These are phyloP conservation scores for Fraxinus americana DNA, from an alignment of 257 asterid genomes.

Conservation along the genomic window DNA sequence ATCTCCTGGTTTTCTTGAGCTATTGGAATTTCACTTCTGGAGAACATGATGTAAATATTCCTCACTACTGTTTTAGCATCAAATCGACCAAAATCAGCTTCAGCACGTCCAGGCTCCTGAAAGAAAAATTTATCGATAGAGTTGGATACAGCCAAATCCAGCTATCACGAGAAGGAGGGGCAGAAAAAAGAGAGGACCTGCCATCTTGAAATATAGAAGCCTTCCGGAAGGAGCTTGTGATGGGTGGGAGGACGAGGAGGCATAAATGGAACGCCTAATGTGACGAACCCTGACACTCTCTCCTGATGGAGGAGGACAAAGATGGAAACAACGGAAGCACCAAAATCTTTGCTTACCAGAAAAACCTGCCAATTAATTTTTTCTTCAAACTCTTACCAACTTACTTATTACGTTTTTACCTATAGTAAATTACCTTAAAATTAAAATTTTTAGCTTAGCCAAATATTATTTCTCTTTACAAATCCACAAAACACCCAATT, in stretches of 20 bases:
- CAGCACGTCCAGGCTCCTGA: conserved; percentile 64
- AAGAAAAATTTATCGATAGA: neutral
- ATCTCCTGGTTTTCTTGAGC: conserved; percentile 50
- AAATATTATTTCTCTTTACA: too few relatives aligned
- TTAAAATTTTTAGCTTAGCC: too few relatives aligned
- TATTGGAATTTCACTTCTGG: conserved; percentile 44
- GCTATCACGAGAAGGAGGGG: neutral
- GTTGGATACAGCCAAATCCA: neutral
- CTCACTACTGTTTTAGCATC: conserved; percentile 48
- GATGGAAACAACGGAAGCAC: conserved; percentile 37
- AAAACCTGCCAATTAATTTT: conserved; percentile 31
- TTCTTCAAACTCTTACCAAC: too few relatives aligned
- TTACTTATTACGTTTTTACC: too few relatives aligned
- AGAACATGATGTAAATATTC: conserved; percentile 53
- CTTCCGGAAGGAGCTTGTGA: conserved; percentile 34
- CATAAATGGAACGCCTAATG: conserved; percentile 46
- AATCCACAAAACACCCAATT: neutral
- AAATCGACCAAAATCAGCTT: conserved; percentile 54
- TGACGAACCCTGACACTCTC: conserved; percentile 46
- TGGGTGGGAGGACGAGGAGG: conserved; percentile 21
- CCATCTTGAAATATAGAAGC: conserved; percentile 59
- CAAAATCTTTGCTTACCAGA: conserved; percentile 51
- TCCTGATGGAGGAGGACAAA: conserved; percentile 46
- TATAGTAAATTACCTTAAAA: too few relatives aligned
- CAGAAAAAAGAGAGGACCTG: conserved; percentile 28